phyloP scores from a whole-genome alignment of 768 basidiomycete genomes.

The Cyclocybe cylindracea region DNA sequence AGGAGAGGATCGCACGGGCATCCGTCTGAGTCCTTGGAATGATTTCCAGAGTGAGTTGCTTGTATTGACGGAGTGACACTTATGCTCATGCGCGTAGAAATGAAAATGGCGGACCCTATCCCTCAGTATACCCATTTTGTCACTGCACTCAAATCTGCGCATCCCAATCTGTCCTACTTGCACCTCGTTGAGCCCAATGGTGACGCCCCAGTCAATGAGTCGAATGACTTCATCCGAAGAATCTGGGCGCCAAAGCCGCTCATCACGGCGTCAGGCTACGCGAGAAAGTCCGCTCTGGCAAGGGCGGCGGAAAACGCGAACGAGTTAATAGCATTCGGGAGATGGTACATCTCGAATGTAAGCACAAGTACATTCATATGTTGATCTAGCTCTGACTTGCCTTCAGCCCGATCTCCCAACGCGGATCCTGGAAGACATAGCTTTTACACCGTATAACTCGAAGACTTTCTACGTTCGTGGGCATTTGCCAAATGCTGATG shows the following conservation, averaged over 20 bases:
- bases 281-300: constrained; percentile 36
- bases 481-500: constrained; percentile 13
- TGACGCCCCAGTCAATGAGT: constrained; percentile 15
- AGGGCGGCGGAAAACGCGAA: constrained; percentile 33
- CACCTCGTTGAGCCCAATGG: constrained; percentile 46
- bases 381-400: neutral
- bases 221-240: constrained; percentile 45
- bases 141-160: constrained; percentile 33
- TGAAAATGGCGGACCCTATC: constrained; percentile 55
- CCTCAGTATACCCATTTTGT: constrained; percentile 58
- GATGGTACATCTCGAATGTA: constrained; percentile 33
- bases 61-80: neutral
- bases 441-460: constrained; percentile 32
- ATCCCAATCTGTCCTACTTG: constrained; percentile 53
- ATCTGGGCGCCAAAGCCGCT: constrained; percentile 45
- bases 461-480: constrained; percentile 41
- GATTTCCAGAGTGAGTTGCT: constrained; percentile 33
- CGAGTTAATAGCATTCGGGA: constrained; percentile 31
- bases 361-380: constrained; percentile 10
- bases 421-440: constrained; percentile 33
- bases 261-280: constrained; percentile 46
- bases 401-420: constrained; percentile 43
- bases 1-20: constrained; percentile 52
- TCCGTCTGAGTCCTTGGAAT: constrained; percentile 63
- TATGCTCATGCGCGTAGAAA: constrained; percentile 28